These are phyloP conservation scores for Lithospermum erythrorhizon DNA, from an alignment of 257 asterid genomes.

Conservation along the genomic window DNA sequence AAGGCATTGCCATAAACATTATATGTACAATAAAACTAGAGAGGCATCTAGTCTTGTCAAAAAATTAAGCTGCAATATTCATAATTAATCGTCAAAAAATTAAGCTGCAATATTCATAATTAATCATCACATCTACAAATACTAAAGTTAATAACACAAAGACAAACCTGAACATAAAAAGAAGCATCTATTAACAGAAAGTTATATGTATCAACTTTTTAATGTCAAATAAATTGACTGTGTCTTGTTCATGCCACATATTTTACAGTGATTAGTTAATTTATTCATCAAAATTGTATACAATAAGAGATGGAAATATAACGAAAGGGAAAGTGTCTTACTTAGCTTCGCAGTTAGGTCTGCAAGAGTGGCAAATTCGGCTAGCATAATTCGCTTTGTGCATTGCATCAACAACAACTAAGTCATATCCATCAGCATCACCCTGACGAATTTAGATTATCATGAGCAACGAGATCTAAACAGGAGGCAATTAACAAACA, in stretches of 20 bases:
- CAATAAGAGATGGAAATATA: background rate
- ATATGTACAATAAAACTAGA: too few relatives aligned
- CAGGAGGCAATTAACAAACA: background rate
- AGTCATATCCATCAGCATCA: constrained; percentile 98
- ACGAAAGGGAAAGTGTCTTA: constrained; percentile 23
- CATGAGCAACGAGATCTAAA: constrained; percentile 11
- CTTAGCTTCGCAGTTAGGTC: constrained; percentile 99
- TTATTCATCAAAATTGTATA: background rate
- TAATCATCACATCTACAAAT: too few relatives aligned
- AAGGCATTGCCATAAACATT: too few relatives aligned
- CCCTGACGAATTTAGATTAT: constrained; percentile 49
- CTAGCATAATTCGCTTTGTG: constrained; percentile 99
- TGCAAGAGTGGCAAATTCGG: constrained; percentile 96
- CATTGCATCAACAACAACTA: constrained; percentile 98
- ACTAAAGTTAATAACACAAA: too few relatives aligned
- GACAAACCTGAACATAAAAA: too few relatives aligned
- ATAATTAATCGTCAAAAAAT: too few relatives aligned
- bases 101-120: too few relatives aligned
- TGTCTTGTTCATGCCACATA: background rate
- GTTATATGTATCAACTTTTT: too few relatives aligned
- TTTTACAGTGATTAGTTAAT: background rate
- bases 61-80: too few relatives aligned
- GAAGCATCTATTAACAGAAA: too few relatives aligned
- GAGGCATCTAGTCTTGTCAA: too few relatives aligned
- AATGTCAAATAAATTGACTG: too few relatives aligned